Evolutionary conservation across 1,139 yeast genomes (phyloP).

Genomic region (Hyphopichia burtonii): DNA sequence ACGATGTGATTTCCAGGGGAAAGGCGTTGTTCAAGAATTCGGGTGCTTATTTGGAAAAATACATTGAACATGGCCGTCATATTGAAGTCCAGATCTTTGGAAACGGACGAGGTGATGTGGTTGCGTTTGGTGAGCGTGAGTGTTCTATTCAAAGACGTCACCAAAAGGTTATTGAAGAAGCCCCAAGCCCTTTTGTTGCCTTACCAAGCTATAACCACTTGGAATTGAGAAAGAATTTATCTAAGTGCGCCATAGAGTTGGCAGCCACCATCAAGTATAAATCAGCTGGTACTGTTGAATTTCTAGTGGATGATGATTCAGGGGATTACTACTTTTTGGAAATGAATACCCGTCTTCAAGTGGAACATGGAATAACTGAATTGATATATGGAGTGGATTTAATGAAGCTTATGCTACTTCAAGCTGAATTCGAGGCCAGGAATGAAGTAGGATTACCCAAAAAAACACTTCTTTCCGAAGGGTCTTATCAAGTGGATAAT

Average conservation of each 20-base stretch:
- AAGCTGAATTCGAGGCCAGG: slow-evolving; percentile 26
- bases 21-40: slow-evolving; percentile 40
- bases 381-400: slow-evolving; percentile 30
- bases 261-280: slow-evolving; percentile 28
- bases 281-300: slow-evolving; percentile 39
- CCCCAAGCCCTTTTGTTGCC: slow-evolving; percentile 37
- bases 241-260: slow-evolving; percentile 22
- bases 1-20: slow-evolving; percentile 43
- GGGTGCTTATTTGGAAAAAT: slow-evolving; percentile 45
- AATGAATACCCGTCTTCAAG: slow-evolving; percentile 37
- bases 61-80: slow-evolving; percentile 43
- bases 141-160: slow-evolving; percentile 51
- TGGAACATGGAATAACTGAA: slow-evolving; percentile 39
- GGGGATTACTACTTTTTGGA: slow-evolving; percentile 31
- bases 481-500: slow-evolving; percentile 9
- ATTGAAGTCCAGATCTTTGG: slow-evolving; percentile 50
- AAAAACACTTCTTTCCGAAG: slow-evolving; percentile 11
- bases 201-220: slow-evolving; percentile 9
- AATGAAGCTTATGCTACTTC: slow-evolving; percentile 30
- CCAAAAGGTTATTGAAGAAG: slow-evolving; percentile 50
- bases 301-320: slow-evolving; percentile 29
- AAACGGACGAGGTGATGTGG: slow-evolving; percentile 40
- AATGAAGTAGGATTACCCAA: slow-evolving; percentile 23
- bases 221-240: slow-evolving; percentile 17
- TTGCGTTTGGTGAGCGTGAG: slow-evolving; percentile 47